These are phyloP conservation scores for Podaxis sp. DNA, from an alignment of 768 basidiomycete species.

Conservation along the genomic window DNA sequence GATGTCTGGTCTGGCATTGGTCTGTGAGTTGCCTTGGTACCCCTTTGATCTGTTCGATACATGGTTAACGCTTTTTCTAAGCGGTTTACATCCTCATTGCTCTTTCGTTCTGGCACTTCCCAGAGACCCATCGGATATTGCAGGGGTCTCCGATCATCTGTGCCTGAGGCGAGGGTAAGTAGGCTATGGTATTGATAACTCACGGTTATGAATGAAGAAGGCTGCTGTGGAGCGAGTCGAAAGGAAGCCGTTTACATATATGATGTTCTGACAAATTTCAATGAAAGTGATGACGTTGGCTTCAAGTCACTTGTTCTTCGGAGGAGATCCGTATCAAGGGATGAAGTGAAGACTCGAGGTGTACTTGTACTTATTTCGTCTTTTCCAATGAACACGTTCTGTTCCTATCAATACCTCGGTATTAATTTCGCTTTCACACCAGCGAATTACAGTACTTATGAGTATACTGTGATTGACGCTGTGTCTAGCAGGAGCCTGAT, in stretches of 20 bases:
- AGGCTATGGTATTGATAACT: not conserved
- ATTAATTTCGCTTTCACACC: not conserved
- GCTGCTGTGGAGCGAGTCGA: not conserved
- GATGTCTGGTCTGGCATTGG: slow-evolving; percentile 42
- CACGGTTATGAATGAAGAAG: slow-evolving; percentile 1
- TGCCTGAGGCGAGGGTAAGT: not conserved
- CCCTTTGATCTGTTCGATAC: not conserved
- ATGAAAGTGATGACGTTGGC: not conserved
- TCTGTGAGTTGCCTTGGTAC: slow-evolving; percentile 26
- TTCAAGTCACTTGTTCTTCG: not conserved
- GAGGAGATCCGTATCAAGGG: not conserved
- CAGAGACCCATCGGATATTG: slow-evolving; percentile 32
- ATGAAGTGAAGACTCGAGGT: not conserved
- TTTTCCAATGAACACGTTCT: not conserved
- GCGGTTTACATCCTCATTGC: slow-evolving; percentile 37
- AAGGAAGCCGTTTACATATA: not conserved
- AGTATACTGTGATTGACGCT: not conserved
- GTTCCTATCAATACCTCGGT: not conserved
- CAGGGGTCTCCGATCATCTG: slow-evolving; percentile 34
- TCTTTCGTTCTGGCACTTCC: slow-evolving; percentile 41
- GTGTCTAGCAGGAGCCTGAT: not conserved
- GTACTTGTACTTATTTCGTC: not conserved
- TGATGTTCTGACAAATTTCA: not conserved
- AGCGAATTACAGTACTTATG: not conserved
- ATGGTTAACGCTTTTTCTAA: slow-evolving; percentile 14